Evolutionary conservation across 2,329 filamentous ascomycete genomes (phyloP), one percentile per base, ranked within the genome.

Genomic region (Dothidotthia symphoricarpi): DNA sequence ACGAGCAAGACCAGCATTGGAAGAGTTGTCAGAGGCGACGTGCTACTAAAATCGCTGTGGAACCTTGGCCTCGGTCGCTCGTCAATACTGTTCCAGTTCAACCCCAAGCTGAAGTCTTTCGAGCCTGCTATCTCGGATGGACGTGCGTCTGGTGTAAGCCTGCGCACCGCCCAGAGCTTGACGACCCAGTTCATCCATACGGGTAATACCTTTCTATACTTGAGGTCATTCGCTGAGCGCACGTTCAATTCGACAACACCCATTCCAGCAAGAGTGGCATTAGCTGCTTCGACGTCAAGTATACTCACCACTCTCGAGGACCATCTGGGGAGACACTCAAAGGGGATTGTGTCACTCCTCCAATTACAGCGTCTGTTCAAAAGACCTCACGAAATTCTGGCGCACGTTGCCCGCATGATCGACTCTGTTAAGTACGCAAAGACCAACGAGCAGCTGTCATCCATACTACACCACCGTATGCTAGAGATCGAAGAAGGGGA

Each of bases 61-160:
- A 77, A 81, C 10, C 69, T 91, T 1, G 79, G 81, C 0, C 75
- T 89, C 5, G 87, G 86, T 0, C 75, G 85, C 31, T 82, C 81
- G 26, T 90, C 86, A 0, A 72, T 85, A 2, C 75, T 93, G 24
- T 93, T 88, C 61, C 58, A 66, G 0, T 88, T 80, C 73, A 70
- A 82, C 34, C 60, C 71, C 2, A 69, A 70, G 3, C 71, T 72
- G 17, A 67, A 65, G 16, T 69, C 67, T 0, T 88, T 90, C 51
- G 61, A 67, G 26, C 69, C 65, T 26, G 61, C 63, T 3, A 58
- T 76, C 24, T 52, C 64, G 3, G 63, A 73, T 36, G 63, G 74
- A 1, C 65, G 73, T 2, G 63, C 77, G 19, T 74, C 74, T 2
- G 80, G 79, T 2, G 57, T 73, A 24, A 80, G 75, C 43, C 57